A percentile compares a stretch with the other conserved stretches of the same genome.
Conservation (phyloP, 2,329 filamentous ascomycete genomes). For the Cryphonectria japonica region DNA sequence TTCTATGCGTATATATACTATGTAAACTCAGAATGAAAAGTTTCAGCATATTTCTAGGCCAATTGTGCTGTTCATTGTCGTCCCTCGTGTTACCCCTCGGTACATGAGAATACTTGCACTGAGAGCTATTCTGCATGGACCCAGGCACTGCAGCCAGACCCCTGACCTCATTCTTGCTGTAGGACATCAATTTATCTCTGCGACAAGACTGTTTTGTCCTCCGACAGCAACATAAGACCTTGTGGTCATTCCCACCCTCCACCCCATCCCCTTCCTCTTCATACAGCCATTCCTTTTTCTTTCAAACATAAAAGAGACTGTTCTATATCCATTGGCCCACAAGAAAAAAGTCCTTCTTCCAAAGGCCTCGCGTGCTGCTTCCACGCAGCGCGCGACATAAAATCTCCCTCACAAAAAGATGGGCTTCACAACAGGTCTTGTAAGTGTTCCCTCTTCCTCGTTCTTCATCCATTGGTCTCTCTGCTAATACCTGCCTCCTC, state of each 20-base stretch:
- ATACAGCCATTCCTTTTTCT: neutral
- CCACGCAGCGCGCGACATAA: slow-evolving; percentile 12
- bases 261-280: neutral
- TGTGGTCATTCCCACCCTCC: neutral
- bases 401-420: slow-evolving; percentile 48
- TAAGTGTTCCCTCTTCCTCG: slow-evolving; percentile 47
- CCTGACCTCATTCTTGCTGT: slow-evolving; percentile 11
- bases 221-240: slow-evolving; percentile 4
- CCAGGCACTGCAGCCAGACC: neutral
- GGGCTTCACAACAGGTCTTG: slow-evolving; percentile 77
- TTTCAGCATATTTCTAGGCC: neutral
- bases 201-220: slow-evolving; percentile 1
- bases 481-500: slow-evolving; percentile 20
- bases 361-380: slow-evolving; percentile 34
- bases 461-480: neutral
- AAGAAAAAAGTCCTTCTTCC: neutral
- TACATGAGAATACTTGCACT: neutral
- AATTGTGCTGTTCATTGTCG: neutral
- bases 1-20: neutral
- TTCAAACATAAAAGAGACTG: neutral
- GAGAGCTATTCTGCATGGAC: neutral
- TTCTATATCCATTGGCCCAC: slow-evolving; percentile 6
- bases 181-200: neutral
- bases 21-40: neutral
- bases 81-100: neutral